Base-by-base conservation (phyloP, 2,329 filamentous ascomycete species). In the Fusarium sp. region DNA sequence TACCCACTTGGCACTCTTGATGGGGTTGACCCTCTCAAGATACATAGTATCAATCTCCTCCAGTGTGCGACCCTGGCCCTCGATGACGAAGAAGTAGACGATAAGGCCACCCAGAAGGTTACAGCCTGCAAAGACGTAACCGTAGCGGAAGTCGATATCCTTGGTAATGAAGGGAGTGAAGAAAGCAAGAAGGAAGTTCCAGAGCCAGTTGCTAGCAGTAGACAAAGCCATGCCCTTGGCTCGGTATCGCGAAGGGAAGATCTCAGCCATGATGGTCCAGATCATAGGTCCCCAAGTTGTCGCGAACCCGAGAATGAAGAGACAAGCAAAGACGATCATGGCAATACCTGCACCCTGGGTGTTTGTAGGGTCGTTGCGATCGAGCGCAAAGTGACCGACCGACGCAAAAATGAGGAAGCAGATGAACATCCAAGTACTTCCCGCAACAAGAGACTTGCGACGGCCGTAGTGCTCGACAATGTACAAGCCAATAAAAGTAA, bases 1-100 rank as follows among this genome's bases (percentile, higher is more conserved):
- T 7, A 79, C 69, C 86, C 86, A 92, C 65, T 84, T 80, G 45
- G 81, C 76, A 71, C 87, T 90, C 82, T 88, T 86, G 80, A 86
- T 87, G 0, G 91, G 89, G 69, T 81, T 86, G 18, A 92, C 88
- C 28, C 81, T 81, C 50, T 90, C 82, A 36, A 92, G 83, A 69
- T 93, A 94, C 89, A 92, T 92, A 47, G 88, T 90, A 72, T 95
- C 92, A 57, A 95, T 91, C 77, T 94, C 91, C 80, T 95, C 92
- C 2, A 95, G 83, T 0, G 88, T 89, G 8, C 91, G 86, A 53
- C 90, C 91, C 74, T 92, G 89, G 45, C 87, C 89, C 76, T 94
- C 92, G 57, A 91, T 88, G 53, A 94, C 86, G 77, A 93, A 93
- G 80, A 94, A 92, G 81, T 91, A 94, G 31, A 94, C 90, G 13